phyloP scores from a whole-genome alignment of 352 stramenopile species.

The Pythium phragmitis region DNA sequence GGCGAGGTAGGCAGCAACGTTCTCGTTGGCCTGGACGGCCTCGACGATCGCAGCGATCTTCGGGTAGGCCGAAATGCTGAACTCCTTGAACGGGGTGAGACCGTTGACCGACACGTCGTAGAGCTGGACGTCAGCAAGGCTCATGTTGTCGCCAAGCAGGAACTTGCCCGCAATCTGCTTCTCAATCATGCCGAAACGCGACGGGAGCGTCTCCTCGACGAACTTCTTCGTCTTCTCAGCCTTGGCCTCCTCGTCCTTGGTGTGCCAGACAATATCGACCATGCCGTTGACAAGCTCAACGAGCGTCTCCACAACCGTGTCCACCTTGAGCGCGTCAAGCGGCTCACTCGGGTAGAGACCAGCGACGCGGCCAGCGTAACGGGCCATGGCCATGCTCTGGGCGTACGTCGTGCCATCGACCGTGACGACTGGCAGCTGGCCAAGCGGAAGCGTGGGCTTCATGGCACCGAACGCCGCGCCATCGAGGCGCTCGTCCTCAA shows the following conservation, averaged over 20 bases:
- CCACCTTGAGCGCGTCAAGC: slow-evolving; percentile 38
- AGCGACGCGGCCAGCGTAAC: slow-evolving; percentile 50
- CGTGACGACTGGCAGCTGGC: slow-evolving; percentile 49
- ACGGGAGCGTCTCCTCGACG: slow-evolving; percentile 41
- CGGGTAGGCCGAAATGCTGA: slow-evolving; percentile 28
- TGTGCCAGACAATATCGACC: slow-evolving; percentile 34
- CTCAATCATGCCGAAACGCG: slow-evolving; percentile 40
- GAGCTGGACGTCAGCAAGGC: slow-evolving; percentile 43
- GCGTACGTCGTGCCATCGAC: slow-evolving; percentile 45
- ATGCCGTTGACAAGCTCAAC: slow-evolving; percentile 28
- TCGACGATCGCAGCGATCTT: slow-evolving; percentile 29
- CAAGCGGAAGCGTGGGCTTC: slow-evolving; percentile 45
- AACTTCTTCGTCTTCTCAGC: slow-evolving; percentile 44
- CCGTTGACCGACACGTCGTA: slow-evolving; percentile 52
- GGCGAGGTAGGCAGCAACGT: slow-evolving; percentile 32
- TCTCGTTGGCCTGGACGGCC: slow-evolving; percentile 24
- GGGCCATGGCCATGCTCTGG: slow-evolving; percentile 58
- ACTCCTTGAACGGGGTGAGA: slow-evolving; percentile 30
- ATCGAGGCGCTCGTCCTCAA: slow-evolving; percentile 48
- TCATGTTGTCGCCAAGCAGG: slow-evolving; percentile 44
- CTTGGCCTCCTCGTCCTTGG: slow-evolving; percentile 39
- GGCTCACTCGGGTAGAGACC: slow-evolving; percentile 48
- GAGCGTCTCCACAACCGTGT: slow-evolving; percentile 43
- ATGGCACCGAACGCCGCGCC: slow-evolving; percentile 29
- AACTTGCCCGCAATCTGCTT: slow-evolving; percentile 46